Conservation (phyloP, 1,284 basidiomycete genomes). For the Ustilago loliicola region DNA sequence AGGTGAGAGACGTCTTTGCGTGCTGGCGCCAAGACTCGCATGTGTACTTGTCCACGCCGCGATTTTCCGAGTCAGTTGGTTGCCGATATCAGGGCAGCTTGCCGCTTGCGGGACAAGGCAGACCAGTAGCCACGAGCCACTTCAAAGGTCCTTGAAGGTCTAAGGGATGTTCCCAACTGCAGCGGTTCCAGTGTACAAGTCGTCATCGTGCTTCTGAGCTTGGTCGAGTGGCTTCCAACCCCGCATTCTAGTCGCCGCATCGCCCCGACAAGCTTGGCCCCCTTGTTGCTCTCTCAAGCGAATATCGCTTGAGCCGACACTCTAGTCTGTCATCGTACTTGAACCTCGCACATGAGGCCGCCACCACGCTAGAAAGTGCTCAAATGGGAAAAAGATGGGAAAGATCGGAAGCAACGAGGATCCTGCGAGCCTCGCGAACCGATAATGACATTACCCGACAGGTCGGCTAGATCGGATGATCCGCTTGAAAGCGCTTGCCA, state of each 20-base stretch:
- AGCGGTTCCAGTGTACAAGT: background rate
- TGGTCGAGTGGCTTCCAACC: background rate
- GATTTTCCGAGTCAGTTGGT: too few species aligned
- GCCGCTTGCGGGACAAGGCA: background rate
- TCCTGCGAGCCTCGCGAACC: constrained; percentile 1
- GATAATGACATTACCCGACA: constrained; percentile 10
- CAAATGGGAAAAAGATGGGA: background rate
- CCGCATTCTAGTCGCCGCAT: background rate
- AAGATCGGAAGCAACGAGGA: background rate
- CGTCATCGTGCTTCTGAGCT: background rate
- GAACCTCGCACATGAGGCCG: background rate
- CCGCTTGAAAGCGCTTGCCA: background rate
- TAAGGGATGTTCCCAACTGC: background rate
- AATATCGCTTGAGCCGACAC: background rate
- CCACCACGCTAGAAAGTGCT: background rate
- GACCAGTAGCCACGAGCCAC: too few species aligned
- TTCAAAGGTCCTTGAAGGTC: too few species aligned
- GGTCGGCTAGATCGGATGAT: constrained; percentile 13
- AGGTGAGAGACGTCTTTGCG: too few species aligned
- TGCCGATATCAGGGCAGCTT: background rate
- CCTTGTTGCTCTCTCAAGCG: background rate
- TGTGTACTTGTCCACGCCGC: too few species aligned
- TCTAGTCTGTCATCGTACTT: background rate
- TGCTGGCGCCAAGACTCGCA: too few species aligned
- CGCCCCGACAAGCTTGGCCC: constrained; percentile 13